These are phyloP conservation scores for Fusarium buxicola DNA, from an alignment of 2,329 filamentous ascomycete species.

Conservation along the genomic window DNA sequence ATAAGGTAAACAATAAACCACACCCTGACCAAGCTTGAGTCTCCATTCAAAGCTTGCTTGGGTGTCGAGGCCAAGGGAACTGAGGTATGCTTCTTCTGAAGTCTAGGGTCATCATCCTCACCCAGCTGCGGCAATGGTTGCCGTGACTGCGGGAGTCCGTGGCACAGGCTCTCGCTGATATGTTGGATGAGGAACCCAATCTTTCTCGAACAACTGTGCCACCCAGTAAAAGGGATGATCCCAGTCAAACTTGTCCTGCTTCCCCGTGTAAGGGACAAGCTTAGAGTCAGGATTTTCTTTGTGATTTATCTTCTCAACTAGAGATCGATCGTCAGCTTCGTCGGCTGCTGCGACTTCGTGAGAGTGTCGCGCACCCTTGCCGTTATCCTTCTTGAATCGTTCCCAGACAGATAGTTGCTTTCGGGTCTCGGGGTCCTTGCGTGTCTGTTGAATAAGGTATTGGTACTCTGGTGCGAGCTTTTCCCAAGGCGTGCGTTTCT, in stretches of 20 bases:
- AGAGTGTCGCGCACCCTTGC: conserved; percentile 22
- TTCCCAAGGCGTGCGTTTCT: conserved; percentile 45
- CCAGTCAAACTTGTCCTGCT: conserved; percentile 47
- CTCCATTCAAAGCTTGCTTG: too few relatives aligned
- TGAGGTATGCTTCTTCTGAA: neutral
- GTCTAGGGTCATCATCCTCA: too few relatives aligned
- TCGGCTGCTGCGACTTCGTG: neutral
- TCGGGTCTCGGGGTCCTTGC: conserved; percentile 35
- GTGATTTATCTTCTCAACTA: conserved; percentile 12
- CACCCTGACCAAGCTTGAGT: neutral
- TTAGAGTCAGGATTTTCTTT: neutral
- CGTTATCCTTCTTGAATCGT: conserved; percentile 41
- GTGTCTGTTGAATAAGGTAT: conserved; percentile 49
- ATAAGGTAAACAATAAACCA: neutral
- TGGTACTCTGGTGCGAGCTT: conserved; percentile 49
- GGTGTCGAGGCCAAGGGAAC: too few relatives aligned
- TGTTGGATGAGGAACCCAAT: conserved; percentile 53
- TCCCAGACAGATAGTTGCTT: conserved; percentile 45
- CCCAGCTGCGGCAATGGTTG: neutral
- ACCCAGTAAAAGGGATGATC: conserved; percentile 60
- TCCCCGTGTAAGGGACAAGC: conserved; percentile 36
- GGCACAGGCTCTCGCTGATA: conserved; percentile 44
- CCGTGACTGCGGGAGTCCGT: neutral
- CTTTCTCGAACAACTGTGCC: conserved; percentile 58
- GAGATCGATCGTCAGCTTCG: conserved; percentile 10